A percentile compares a stretch with the other conserved stretches of the same genome.
Evolutionary conservation across 805 yeast species (phyloP).

Genomic region (Cyberlindnera xishuangbannaensis): DNA sequence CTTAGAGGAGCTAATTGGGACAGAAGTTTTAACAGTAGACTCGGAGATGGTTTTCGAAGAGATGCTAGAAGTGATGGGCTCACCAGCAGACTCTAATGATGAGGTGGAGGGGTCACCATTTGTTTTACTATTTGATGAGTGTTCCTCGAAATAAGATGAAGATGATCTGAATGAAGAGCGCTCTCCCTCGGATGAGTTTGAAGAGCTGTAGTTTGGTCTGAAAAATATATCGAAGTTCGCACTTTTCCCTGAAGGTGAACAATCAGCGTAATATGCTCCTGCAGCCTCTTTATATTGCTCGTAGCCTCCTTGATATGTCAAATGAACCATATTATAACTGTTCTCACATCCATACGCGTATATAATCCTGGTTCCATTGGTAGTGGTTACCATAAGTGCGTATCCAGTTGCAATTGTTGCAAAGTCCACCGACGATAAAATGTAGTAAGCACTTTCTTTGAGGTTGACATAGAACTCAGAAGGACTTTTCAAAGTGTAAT

Average conservation of each 20-base stretch:
- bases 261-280: not conserved
- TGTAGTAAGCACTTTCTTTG: constrained; percentile 16
- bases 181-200: not conserved
- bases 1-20: not conserved
- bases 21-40: not conserved
- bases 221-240: not conserved
- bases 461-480: constrained; percentile 14
- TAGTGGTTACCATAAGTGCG: not conserved
- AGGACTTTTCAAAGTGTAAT: too few species aligned
- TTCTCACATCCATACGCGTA: not conserved
- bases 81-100: not conserved
- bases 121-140: too few species aligned
- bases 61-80: constrained; percentile 1
- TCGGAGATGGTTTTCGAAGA: not conserved
- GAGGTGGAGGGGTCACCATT: not conserved
- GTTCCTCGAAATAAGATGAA: not conserved
- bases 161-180: not conserved
- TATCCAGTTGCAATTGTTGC: constrained; percentile 1
- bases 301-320: not conserved
- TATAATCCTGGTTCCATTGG: not conserved
- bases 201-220: not conserved
- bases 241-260: not conserved
- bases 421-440: not conserved
- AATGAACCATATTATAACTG: not conserved
- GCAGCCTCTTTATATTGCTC: not conserved